A percentile compares a stretch with the other conserved stretches of the same genome.
phyloP scores from a whole-genome alignment of 306 rosid genomes.

The Hylodesmum podocarpum region DNA sequence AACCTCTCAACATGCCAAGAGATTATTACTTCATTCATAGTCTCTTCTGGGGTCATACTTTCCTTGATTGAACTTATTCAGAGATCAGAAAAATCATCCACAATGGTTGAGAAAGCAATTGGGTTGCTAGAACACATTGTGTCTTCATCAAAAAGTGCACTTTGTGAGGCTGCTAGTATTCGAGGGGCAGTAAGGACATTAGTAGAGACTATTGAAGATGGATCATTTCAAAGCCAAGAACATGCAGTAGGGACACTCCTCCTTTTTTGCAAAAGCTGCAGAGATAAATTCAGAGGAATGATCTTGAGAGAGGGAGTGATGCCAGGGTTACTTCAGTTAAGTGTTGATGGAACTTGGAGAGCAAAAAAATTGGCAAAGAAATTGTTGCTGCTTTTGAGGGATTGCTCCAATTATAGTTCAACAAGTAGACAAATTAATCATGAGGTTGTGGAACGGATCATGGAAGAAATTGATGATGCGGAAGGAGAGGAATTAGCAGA shows the following conservation, averaged over 20 bases:
- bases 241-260: slow-evolving; percentile 56
- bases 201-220: slow-evolving; percentile 62
- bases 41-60: slow-evolving; percentile 39
- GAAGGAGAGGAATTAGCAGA: slow-evolving; percentile 43
- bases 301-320: slow-evolving; percentile 58
- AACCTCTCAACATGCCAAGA: slow-evolving; percentile 57
- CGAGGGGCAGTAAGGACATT: slow-evolving; percentile 40
- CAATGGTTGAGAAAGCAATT: slow-evolving; percentile 44
- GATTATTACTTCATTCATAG: slow-evolving; percentile 31
- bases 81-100: slow-evolving; percentile 40
- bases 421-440: slow-evolving; percentile 32
- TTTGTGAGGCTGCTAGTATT: slow-evolving; percentile 41
- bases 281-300: slow-evolving; percentile 60
- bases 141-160: slow-evolving; percentile 42
- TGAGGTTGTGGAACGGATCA: slow-evolving; percentile 43
- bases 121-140: slow-evolving; percentile 56
- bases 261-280: slow-evolving; percentile 51
- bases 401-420: slow-evolving; percentile 33
- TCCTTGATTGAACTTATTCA: slow-evolving; percentile 44
- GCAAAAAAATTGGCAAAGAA: slow-evolving; percentile 43
- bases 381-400: slow-evolving; percentile 52
- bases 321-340: slow-evolving; percentile 66
- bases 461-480: slow-evolving; percentile 55
- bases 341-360: slow-evolving; percentile 58
- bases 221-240: slow-evolving; percentile 49